A percentile compares a stretch with the other conserved stretches of the same genome.
Conservation (phyloP, 441 rosid genomes). For the Arabidopsis hybrid region DNA sequence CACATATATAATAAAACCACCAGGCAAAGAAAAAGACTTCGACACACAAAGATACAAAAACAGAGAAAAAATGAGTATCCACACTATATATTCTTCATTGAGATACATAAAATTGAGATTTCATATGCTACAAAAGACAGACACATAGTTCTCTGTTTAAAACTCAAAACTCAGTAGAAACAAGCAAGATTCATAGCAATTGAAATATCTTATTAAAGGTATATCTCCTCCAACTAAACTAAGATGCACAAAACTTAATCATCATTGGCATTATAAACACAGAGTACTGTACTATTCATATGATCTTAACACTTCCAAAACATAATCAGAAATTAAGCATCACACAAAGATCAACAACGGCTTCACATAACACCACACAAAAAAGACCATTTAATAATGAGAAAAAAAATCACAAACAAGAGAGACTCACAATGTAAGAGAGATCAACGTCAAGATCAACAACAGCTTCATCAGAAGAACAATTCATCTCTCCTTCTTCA, state of each 20-base stretch:
- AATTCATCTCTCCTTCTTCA: slow-evolving; percentile 46
- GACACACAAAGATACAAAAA: not conserved
- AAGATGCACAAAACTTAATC: not conserved
- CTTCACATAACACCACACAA: slow-evolving; percentile 10
- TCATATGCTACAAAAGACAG: slow-evolving; percentile 6
- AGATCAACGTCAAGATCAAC: slow-evolving; percentile 43
- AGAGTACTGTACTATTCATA: not conserved
- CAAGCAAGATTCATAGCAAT: not conserved
- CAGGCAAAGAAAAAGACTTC: not conserved
- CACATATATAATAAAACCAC: slow-evolving; percentile 16
- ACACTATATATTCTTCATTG: not conserved
- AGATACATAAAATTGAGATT: not conserved
- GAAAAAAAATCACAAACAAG: not conserved
- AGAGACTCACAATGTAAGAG: slow-evolving; percentile 44
- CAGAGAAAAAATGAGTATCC: not conserved
- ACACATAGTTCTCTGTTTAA: not conserved
- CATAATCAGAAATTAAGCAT: not conserved
- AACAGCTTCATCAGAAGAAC: slow-evolving; percentile 32
- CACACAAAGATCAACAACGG: slow-evolving; percentile 1
- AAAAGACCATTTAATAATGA: not conserved
- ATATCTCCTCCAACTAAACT: not conserved
- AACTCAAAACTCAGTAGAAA: not conserved
- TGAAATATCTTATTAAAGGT: not conserved
- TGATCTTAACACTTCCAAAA: not conserved
- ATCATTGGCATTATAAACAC: not conserved